These are phyloP conservation scores for Tulasnella sp. DNA, from an alignment of 768 basidiomycete species.

Conservation along the genomic window DNA sequence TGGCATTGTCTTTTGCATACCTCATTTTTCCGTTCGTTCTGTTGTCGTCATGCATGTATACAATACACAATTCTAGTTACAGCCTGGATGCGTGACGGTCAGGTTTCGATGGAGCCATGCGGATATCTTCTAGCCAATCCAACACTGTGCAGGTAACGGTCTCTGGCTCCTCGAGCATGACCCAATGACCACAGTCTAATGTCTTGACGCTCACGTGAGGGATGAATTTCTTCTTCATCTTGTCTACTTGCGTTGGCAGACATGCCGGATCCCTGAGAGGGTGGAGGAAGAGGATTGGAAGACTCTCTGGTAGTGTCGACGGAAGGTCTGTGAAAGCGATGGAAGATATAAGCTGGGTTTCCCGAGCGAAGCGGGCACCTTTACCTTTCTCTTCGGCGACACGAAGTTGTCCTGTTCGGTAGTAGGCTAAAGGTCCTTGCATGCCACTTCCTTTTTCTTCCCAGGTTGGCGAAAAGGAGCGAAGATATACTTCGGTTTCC, in stretches of 20 bases:
- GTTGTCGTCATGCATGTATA: background rate
- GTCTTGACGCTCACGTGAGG: constrained; percentile 43
- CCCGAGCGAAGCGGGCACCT: constrained; percentile 39
- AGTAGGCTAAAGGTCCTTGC: constrained; percentile 70
- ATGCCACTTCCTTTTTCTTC: constrained; percentile 38
- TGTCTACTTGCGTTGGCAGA: constrained; percentile 35
- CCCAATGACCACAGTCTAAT: constrained; percentile 58
- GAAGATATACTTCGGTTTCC: constrained; percentile 48
- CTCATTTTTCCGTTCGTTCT: background rate
- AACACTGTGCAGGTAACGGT: constrained; percentile 44
- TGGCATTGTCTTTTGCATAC: background rate
- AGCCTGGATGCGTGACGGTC: background rate
- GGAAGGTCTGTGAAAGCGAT: background rate
- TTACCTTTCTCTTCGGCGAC: constrained; percentile 51
- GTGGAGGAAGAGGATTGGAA: constrained; percentile 46
- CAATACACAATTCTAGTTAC: background rate
- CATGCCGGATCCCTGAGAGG: constrained; percentile 50
- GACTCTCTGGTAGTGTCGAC: background rate
- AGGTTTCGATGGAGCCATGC: background rate
- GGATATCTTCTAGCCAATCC: constrained; percentile 27
- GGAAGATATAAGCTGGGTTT: too few species aligned
- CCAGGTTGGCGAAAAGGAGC: constrained; percentile 31
- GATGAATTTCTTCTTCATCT: constrained; percentile 43
- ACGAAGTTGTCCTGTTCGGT: constrained; percentile 53
- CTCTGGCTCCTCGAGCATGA: constrained; percentile 56